Conservation (phyloP, 1,284 basidiomycete genomes). For the Bondarzewia mesenterica region DNA sequence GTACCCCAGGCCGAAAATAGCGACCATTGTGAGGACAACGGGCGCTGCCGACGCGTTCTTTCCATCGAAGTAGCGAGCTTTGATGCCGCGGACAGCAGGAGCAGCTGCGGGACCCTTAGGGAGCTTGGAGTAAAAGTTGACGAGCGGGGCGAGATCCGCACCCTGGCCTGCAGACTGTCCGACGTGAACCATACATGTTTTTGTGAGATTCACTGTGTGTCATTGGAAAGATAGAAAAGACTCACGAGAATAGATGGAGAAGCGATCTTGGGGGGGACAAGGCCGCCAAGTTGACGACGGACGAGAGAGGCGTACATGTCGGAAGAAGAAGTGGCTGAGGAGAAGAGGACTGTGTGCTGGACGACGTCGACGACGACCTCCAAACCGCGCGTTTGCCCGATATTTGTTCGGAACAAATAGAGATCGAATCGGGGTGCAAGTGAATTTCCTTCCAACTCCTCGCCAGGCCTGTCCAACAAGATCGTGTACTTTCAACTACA, state of each 20-base stretch:
- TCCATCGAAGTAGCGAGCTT: slow-evolving; percentile 76
- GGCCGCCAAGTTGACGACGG: slow-evolving; percentile 72
- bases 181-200: slow-evolving; percentile 3
- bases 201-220: neutral
- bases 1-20: slow-evolving; percentile 80
- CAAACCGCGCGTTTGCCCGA: neutral
- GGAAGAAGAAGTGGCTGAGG: neutral
- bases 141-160: slow-evolving; percentile 75
- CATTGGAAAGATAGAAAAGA: slow-evolving; percentile 3
- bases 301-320: slow-evolving; percentile 77
- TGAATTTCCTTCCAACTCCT: too few species aligned
- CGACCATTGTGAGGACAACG: slow-evolving; percentile 64
- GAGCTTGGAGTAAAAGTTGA: slow-evolving; percentile 91
- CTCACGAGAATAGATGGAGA: slow-evolving; percentile 82
- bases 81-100: slow-evolving; percentile 58
- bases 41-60: slow-evolving; percentile 79
- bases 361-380: neutral
- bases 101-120: slow-evolving; percentile 73
- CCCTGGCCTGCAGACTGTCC: slow-evolving; percentile 69
- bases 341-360: neutral
- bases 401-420: neutral
- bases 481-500: neutral
- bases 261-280: slow-evolving; percentile 93
- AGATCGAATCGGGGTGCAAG: neutral
- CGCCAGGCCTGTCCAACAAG: too few species aligned